phyloP scores from a whole-genome alignment of 768 basidiomycete genomes.

The Boletus fagicola region DNA sequence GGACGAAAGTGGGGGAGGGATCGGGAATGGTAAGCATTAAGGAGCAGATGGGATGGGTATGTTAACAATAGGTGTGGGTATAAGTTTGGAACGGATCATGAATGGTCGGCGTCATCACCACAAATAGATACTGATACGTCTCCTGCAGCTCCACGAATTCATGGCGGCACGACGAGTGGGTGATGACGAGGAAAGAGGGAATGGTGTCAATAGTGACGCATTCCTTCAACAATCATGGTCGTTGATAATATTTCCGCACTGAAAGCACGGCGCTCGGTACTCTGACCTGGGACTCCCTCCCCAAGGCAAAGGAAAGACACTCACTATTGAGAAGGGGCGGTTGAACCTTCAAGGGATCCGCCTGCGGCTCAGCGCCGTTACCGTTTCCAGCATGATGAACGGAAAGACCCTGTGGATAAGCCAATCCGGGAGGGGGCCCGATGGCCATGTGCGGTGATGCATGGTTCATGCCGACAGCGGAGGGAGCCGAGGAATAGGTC shows the following conservation, averaged over 20 bases:
- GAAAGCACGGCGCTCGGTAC: conserved; percentile 90
- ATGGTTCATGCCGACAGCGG: conserved; percentile 17
- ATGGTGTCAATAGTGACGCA: conserved; percentile 28
- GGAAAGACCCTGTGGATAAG: conserved; percentile 39
- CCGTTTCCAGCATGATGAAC: conserved; percentile 21
- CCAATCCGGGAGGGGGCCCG: conserved; percentile 70
- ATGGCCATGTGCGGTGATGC: conserved; percentile 32
- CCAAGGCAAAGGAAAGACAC: conserved; percentile 57
- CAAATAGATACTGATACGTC: conserved; percentile 17
- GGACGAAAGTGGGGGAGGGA: conserved; percentile 42
- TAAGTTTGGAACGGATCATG: conserved; percentile 12
- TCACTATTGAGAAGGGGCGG: conserved; percentile 53
- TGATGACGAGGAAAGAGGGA: conserved; percentile 25
- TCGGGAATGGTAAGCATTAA: conserved; percentile 18
- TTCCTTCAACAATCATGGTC: conserved; percentile 52
- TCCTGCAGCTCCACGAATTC: conserved; percentile 30
- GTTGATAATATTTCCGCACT: conserved; percentile 81
- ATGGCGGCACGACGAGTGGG: conserved; percentile 25
- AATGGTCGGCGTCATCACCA: conserved; percentile 24
- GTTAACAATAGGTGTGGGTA: conserved; percentile 8
- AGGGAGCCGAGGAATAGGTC: conserved; percentile 11
- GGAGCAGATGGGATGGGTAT: conserved; percentile 2
- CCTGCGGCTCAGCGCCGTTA: conserved; percentile 19
- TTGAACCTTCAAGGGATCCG: conserved; percentile 29
- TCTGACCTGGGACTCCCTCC: conserved; percentile 77